Base-by-base conservation (phyloP, 2,329 filamentous ascomycete genomes). In the Sporothrix schenckii region DNA sequence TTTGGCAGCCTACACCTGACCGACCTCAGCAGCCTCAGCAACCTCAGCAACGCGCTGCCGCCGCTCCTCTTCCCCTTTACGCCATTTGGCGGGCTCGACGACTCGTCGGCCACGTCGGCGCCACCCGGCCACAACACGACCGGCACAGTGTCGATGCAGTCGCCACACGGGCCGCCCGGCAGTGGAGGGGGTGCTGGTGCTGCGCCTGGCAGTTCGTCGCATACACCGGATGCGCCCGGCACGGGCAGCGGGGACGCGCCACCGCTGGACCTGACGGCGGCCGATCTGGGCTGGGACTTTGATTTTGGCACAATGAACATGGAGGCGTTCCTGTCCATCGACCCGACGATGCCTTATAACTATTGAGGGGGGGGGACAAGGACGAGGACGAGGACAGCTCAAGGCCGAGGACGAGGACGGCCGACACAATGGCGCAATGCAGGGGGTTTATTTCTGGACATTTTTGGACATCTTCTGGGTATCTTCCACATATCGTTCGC, bases 281-380 rank as follows among this genome's bases (percentile, higher is more conserved):
- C 73, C 4, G 73, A 74, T 14, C 66, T 74, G 2, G 73, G 73
- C 11, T 74, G 72, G 70, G 70, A 72, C 50, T 73, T 74, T 70
- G 73, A 74, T 16, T 74, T 74, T 66, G 69, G 66, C 3, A 71
- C 73, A 3, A 74, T 74, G 73, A 72, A 73, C 60, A 73, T 74
- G 72, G 73, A 74, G 44, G 69, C 72, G 2, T 73, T 74, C 13
- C 34, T 74, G 49, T 73, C 73, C 2, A 69, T 74, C 9, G 72
- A 74, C 50, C 73, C 71, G 3, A 67, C 47, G n/a, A 65, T 72
- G 68, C 50, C 53, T 1, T 44, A 70, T 39, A 72, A 73, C 34
- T 70, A 71, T 13, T 52, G 34, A 34, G 5, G 5, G 4, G 34
- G 34, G 34, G 9, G 34, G 34, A 34, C 34, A 5, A 34, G 34